These are phyloP conservation scores for Picea abies DNA, from an alignment of 83 land plant genomes.

Conservation along the genomic window DNA sequence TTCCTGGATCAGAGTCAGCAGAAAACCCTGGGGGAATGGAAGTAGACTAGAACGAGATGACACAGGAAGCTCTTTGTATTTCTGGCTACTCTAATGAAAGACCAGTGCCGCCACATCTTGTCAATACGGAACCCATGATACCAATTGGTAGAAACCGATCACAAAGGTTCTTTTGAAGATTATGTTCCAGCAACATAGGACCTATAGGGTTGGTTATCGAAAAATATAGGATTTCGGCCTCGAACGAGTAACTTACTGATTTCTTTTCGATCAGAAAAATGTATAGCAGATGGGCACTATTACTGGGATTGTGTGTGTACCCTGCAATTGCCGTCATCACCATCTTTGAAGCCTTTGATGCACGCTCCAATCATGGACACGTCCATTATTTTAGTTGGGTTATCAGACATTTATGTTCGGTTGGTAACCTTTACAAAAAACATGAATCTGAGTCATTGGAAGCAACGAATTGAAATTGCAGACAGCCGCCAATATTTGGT, in stretches of 20 bases:
- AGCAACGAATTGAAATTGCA: too few species aligned
- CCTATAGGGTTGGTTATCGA: constrained; percentile 5
- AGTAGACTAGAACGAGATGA: constrained; percentile 87
- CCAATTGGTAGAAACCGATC: background rate
- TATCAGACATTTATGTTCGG: too few species aligned
- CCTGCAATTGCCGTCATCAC: background rate
- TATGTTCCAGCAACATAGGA: background rate
- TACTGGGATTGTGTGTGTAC: background rate
- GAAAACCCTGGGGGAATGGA: constrained; percentile 71
- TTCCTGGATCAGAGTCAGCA: constrained; percentile 66
- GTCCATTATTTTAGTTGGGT: too few species aligned
- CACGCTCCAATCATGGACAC: too few species aligned
- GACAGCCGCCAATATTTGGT: too few species aligned
- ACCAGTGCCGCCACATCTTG: constrained; percentile 41
- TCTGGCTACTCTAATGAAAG: constrained; percentile 56
- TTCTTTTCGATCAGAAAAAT: background rate
- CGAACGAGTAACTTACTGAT: background rate
- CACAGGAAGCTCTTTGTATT: constrained; percentile 57
- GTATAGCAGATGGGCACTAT: background rate
- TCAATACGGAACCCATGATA: background rate
- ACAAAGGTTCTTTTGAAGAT: background rate
- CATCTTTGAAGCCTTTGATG: too few species aligned
- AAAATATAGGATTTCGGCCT: background rate
- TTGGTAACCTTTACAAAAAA: too few species aligned
- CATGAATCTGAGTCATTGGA: too few species aligned